Evolutionary conservation across 1,139 yeast genomes (phyloP).

Genomic region (Debaryomyces robertsiae): DNA sequence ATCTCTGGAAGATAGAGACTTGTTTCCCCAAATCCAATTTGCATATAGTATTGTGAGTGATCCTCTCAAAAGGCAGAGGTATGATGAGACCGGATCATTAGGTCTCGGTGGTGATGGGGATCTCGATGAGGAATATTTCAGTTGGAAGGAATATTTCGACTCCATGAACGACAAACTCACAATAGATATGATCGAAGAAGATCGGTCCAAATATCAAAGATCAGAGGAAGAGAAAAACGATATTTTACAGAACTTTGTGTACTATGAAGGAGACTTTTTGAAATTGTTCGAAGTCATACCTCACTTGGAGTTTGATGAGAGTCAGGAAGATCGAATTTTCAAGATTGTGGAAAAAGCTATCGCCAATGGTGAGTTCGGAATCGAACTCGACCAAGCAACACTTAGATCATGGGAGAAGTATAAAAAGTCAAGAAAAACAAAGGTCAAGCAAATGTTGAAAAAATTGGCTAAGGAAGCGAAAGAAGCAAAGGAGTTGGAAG

Average conservation of each 20-base stretch:
- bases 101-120: slow-evolving; percentile 40
- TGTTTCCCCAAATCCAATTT: slow-evolving; percentile 72
- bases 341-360: slow-evolving; percentile 48
- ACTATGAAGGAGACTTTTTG: slow-evolving; percentile 69
- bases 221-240: slow-evolving; percentile 71
- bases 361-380: slow-evolving; percentile 33
- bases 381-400: slow-evolving; percentile 28
- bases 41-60: slow-evolving; percentile 74
- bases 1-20: slow-evolving; percentile 34
- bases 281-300: slow-evolving; percentile 73
- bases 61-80: slow-evolving; percentile 53
- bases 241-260: slow-evolving; percentile 57
- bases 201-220: slow-evolving; percentile 61
- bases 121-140: slow-evolving; percentile 46
- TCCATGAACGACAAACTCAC: slow-evolving; percentile 63
- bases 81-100: slow-evolving; percentile 69
- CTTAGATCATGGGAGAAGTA: slow-evolving; percentile 55
- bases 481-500: slow-evolving; percentile 66
- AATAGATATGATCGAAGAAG: slow-evolving; percentile 73
- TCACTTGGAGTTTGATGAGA: slow-evolving; percentile 67
- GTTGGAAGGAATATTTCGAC: slow-evolving; percentile 69
- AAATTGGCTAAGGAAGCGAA: slow-evolving; percentile 60
- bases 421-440: slow-evolving; percentile 45
- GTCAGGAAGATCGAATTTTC: slow-evolving; percentile 62
- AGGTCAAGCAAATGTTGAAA: slow-evolving; percentile 48